Base-by-base conservation (phyloP, 345 rosid genomes). In the Luvunga scandens region DNA sequence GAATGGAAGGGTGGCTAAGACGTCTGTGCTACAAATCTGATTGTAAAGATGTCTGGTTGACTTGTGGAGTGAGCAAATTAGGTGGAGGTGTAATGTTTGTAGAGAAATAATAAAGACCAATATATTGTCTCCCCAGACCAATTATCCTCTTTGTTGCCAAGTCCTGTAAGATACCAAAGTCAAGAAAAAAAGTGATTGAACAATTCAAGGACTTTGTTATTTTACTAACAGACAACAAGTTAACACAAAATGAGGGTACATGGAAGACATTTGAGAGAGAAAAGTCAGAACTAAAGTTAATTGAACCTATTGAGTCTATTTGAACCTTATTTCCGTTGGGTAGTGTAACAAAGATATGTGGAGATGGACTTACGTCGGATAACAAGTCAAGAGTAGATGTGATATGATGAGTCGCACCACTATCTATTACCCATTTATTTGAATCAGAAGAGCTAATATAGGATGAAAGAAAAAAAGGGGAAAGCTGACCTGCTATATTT, bases 91-190 rank as follows among this genome's bases (percentile, higher is more conserved):
- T 45, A 9, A 2, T 45, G 50, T 45, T 45, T 13, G 13, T 10
- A 12, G 50, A 13, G 7, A 72, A 55, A 31, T 57, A 42, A 13
- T 78, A 78, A 3, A 77, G 24, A 0, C 18, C 19, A 25, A 78
- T 36, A 53, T 36, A 13, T 3, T 24, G 39, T 60, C 33, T 69
- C 31, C 71, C 73, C 25, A 66, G 25, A 57, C 71, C 74, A 83
- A 78, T 83, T 60, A 22, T 65, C 75, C 6, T 76, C 61, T 4
- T 59, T n/a, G 33, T 75, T 14, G n/a, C 53, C 5, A 39, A 1
- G 24, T 78, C 80, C 22, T 84, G 6, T 9, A 72, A 13, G 7
- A 68, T 38, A 68, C 38, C 75, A 53, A 21, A 66, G 13, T 36
- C 16, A 4, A 21, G 36, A 4, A 4, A 78, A 25, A 81, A 81